These are phyloP conservation scores for Trichomonascaceae sp. DNA, from an alignment of 1,139 yeast genomes.

Conservation along the genomic window DNA sequence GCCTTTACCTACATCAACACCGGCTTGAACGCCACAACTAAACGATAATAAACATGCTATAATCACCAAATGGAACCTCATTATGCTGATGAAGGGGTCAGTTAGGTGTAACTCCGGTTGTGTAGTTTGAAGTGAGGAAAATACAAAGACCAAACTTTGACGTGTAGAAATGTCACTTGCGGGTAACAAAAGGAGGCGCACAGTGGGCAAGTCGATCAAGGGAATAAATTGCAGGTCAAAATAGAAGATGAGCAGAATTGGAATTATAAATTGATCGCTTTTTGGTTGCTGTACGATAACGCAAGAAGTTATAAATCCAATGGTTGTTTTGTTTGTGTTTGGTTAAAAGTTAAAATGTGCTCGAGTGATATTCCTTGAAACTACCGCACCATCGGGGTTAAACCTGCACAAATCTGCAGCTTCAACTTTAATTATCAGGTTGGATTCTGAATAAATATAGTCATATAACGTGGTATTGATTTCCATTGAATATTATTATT, in stretches of 20 bases:
- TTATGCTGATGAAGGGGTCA: background rate
- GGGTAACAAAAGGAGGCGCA: background rate
- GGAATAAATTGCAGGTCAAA: background rate
- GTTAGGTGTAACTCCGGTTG: background rate
- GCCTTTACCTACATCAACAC: constrained; percentile 26
- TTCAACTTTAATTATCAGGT: background rate
- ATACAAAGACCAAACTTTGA: background rate
- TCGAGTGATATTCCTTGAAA: background rate
- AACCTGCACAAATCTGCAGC: background rate
- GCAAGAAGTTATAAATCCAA: background rate
- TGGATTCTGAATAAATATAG: background rate
- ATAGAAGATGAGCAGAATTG: background rate
- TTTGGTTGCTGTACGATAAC: no score
- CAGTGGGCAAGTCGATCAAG: no score
- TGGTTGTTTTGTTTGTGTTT: background rate
- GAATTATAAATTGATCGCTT: background rate
- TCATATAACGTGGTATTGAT: background rate
- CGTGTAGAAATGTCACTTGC: background rate
- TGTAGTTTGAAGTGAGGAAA: background rate
- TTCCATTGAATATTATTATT: no score
- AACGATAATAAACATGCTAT: background rate
- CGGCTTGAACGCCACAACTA: constrained; percentile 4
- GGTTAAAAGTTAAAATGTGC: background rate
- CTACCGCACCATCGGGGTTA: background rate
- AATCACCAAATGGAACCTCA: background rate